Evolutionary conservation across 2,329 filamentous ascomycete species (phyloP).

Genomic region (Diaporthe sp.): DNA sequence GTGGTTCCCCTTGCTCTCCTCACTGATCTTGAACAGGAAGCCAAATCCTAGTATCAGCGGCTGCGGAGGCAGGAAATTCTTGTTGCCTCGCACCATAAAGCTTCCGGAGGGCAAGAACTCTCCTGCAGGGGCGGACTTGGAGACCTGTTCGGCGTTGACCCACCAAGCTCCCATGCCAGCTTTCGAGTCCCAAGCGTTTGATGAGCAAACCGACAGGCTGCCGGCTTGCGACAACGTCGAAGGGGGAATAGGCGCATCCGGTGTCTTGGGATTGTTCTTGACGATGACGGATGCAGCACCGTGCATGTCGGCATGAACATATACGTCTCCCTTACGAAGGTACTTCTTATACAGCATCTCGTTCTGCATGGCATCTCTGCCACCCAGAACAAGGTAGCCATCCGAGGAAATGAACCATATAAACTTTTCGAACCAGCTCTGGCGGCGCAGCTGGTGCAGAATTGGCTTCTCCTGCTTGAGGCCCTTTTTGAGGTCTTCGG

Average conservation of each 20-base stretch:
- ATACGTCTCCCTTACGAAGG: conserved; percentile 89
- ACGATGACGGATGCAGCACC: conserved; percentile 89
- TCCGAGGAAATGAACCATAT: conserved; percentile 95
- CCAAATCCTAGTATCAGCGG: conserved; percentile 90
- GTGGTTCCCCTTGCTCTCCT: conserved; percentile 86
- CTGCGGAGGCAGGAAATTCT: conserved; percentile 90
- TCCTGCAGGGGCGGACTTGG: conserved; percentile 83
- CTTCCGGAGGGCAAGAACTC: conserved; percentile 83
- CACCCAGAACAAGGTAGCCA: conserved; percentile 91
- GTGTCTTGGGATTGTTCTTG: conserved; percentile 84
- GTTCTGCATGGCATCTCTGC: conserved; percentile 89
- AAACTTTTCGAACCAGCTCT: conserved; percentile 98
- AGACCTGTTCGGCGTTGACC: conserved; percentile 91
- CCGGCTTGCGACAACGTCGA: conserved; percentile 93
- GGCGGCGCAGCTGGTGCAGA: conserved; percentile 83
- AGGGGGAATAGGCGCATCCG: conserved; percentile 89
- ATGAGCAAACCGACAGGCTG: conserved; percentile 84
- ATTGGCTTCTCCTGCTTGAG: conserved; percentile 93
- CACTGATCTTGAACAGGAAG: conserved; percentile 88
- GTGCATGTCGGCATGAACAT: conserved; percentile 89
- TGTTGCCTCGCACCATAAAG: conserved; percentile 87
- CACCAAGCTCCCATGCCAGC: conserved; percentile 97
- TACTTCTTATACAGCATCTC: conserved; percentile 92
- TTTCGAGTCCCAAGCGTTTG: conserved; percentile 95
- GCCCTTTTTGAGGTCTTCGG: conserved; percentile 85